Evolutionary conservation across 2,329 filamentous ascomycete genomes (phyloP), one percentile per base, ranked within the genome.

Genomic region (Aspergillus fijiensis): DNA sequence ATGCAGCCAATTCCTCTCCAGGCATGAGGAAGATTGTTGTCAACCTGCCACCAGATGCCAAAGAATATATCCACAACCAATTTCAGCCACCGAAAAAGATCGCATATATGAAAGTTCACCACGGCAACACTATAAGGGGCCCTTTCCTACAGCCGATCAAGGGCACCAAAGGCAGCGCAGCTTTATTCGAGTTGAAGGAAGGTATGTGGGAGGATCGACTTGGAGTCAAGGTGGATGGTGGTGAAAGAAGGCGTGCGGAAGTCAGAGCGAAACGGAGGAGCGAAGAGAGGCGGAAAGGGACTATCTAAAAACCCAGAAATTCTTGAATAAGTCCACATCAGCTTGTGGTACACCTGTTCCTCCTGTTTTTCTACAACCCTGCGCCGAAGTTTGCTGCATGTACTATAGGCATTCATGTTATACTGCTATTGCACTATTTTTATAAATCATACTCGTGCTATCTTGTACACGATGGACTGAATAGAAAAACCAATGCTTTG

Each of bases 201-300:
- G 92, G 94, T 10, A 89, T 98, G 81, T 98, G 94, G 95, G 94
- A 98, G 81, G 83, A 92, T 70, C 88, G 85, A 74, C 85, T 88
- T 70, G 94, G 95, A 29, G 87, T 87, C 71, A 98, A 98, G 87
- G 88, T 99, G 67, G 93, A 98, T 77, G 95, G 95, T 72, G 95
- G 95, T 82, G 95, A 99, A 83, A 88, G 95, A 76, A 86, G 95
- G 77, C 87, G 85, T 75, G 90, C 89, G 16, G 89, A 96, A 80
- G 88, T 97, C 55, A 84, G 91, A 69, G 92, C 93, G 69, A 96
- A 96, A 87, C 89, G 87, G 79, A 85, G 89, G 65, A 87, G 90
- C 55, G 87, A 87, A 39, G 90, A 93, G 80, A 88, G 91, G 67
- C 90, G 88, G 76, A 91, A 91, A 65, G 83, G 55, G 45, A 19